Conservation (phyloP, 805 yeast species). For the Clavispora fructus region DNA sequence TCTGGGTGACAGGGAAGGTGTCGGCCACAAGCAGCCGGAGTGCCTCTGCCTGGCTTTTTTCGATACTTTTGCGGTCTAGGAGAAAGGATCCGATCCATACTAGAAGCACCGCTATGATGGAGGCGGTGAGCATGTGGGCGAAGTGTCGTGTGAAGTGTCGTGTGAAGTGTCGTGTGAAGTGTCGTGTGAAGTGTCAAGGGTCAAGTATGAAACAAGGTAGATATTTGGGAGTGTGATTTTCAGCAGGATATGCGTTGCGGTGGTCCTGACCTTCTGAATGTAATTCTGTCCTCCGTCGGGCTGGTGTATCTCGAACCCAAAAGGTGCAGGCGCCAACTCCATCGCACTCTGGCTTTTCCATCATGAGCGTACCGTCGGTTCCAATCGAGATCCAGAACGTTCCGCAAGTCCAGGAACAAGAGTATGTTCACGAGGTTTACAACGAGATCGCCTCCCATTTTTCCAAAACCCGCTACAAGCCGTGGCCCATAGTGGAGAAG, state of each 20-base stretch:
- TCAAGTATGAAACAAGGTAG: no score
- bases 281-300: no score
- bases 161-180: no score
- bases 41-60: neutral
- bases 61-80: neutral
- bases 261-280: no score
- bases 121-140: constrained; percentile 3
- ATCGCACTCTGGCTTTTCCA: neutral
- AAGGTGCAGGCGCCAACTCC: neutral
- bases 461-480: constrained; percentile 89
- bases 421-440: constrained; percentile 86
- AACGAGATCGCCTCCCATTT: constrained; percentile 90
- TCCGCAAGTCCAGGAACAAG: constrained; percentile 61
- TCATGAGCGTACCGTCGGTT: constrained; percentile 30
- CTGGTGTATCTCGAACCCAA: no score
- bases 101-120: constrained; percentile 2
- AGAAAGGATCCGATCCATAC: constrained; percentile 3
- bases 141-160: no score
- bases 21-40: neutral
- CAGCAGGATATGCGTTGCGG: no score
- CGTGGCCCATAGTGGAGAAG: constrained; percentile 92
- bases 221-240: no score
- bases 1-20: constrained; percentile 14
- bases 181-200: no score
- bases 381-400: constrained; percentile 25